Evolutionary conservation across 179 eudicot genomes (phyloP).

Genomic region (Actinidia chinensis): DNA sequence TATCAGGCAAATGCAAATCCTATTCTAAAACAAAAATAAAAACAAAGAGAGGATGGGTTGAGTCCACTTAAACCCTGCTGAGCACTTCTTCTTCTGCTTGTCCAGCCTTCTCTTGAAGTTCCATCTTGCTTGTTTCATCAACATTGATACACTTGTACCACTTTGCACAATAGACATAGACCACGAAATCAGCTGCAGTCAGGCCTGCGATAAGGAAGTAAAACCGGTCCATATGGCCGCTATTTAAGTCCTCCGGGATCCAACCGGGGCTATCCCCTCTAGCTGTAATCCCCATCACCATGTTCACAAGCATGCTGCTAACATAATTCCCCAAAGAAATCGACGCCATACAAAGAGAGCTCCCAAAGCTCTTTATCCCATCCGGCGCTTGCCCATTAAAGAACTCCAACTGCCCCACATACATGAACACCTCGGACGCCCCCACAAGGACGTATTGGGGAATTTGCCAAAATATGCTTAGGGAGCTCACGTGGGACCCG

Average conservation of each 20-base stretch:
- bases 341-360: slow-evolving; percentile 65
- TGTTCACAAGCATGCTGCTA: slow-evolving; percentile 47
- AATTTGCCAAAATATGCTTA: slow-evolving; percentile 54
- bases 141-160: slow-evolving; percentile 42
- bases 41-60: too few species aligned
- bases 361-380: slow-evolving; percentile 61
- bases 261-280: slow-evolving; percentile 39
- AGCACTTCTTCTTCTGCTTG: slow-evolving; percentile 13
- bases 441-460: slow-evolving; percentile 58
- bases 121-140: slow-evolving; percentile 12
- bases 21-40: too few species aligned
- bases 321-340: slow-evolving; percentile 53
- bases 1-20: not conserved
- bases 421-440: slow-evolving; percentile 62
- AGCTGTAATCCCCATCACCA: slow-evolving; percentile 48
- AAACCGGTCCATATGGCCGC: slow-evolving; percentile 56
- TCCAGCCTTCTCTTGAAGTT: not conserved
- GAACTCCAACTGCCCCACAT: slow-evolving; percentile 58
- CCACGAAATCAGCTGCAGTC: slow-evolving; percentile 37
- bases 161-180: slow-evolving; percentile 41
- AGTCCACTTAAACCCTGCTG: slow-evolving; percentile 5
- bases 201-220: slow-evolving; percentile 48
- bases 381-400: slow-evolving; percentile 62
- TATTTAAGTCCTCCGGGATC: slow-evolving; percentile 49
- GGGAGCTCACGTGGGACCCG: slow-evolving; percentile 20